Base-by-base conservation (phyloP, 2,329 filamentous ascomycete genomes). In the Aureobasidium sp. region DNA sequence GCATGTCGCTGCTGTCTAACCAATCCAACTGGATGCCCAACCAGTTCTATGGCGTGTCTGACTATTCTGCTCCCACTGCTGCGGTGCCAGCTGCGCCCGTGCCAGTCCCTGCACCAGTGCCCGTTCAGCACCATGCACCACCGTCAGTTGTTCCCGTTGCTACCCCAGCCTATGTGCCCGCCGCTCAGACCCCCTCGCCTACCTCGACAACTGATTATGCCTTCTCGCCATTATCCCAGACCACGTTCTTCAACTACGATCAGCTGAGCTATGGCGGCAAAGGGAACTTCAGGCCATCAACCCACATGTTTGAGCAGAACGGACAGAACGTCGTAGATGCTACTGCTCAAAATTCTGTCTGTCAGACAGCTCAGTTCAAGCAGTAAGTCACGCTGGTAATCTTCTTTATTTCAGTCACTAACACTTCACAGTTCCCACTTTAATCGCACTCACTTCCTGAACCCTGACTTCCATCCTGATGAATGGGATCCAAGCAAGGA, bases 381-480 rank as follows among this genome's bases (percentile, higher is more conserved):
- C 79, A 78, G 76, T 78, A 68, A 68, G 76, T 66, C 25, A 3
- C 6, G 16, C 2, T 2, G 1, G 11, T 32, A 10, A 1, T 5
- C 25, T 37, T 13, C 16, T 16, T 32, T 0, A 59, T 29, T 32
- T 9, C 13, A 11, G 27, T 30, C 13, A 32, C 53, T 62, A 36
- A 59, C 13, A 21, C 21, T 51, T 4, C 25, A 3, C 21, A 80
- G 78, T 67, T 81, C 78, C 5, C 78, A 78, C 65, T 81, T 74
- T 73, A 81, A 81, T 62, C 78, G 77, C 21, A 78, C 78, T 5
- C 79, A 82, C 68, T 82, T 78, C 67, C 68, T 76, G 63, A 81
- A 81, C 64, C 76, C 77, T 25, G 77, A 81, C 34, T 82, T 82
- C 66, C 77, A 81, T 62, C 79, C 79, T 5, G 78, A 81, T 65